phyloP scores from a whole-genome alignment of 768 basidiomycete species.

The Kwoniella dendrophila region DNA sequence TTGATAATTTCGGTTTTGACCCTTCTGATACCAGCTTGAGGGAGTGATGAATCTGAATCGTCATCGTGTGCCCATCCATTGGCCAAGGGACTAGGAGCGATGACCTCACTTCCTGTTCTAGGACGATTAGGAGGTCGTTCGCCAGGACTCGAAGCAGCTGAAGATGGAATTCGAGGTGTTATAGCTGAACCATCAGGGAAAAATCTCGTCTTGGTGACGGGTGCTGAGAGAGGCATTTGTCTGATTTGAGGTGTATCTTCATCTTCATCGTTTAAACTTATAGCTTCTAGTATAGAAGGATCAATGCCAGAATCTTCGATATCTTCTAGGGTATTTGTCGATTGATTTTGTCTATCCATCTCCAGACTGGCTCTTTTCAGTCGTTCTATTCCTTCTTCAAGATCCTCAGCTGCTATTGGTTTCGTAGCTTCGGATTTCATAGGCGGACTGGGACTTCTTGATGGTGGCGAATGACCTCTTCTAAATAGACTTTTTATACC shows the following conservation, averaged over 20 bases:
- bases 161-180: slow-evolving; percentile 9
- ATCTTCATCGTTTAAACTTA: slow-evolving; percentile 14
- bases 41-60: slow-evolving; percentile 25
- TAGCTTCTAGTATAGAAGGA: slow-evolving; percentile 7
- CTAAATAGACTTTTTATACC: slow-evolving; percentile 38
- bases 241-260: background rate
- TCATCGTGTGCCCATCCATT: slow-evolving; percentile 46
- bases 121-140: slow-evolving; percentile 24
- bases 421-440: slow-evolving; percentile 21
- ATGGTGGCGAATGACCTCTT: slow-evolving; percentile 45
- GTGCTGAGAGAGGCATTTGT: slow-evolving; percentile 38
- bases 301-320: slow-evolving; percentile 6
- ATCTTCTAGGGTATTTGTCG: background rate
- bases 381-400: slow-evolving; percentile 47
- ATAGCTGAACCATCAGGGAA: slow-evolving; percentile 31
- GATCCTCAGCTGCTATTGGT: slow-evolving; percentile 35
- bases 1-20: slow-evolving; percentile 37
- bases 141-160: slow-evolving; percentile 11
- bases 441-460: slow-evolving; percentile 46
- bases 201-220: slow-evolving; percentile 44
- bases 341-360: slow-evolving; percentile 29
- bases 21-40: slow-evolving; percentile 25
- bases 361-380: slow-evolving; percentile 43
- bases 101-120: slow-evolving; percentile 46
- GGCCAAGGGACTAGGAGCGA: slow-evolving; percentile 49